phyloP scores from a whole-genome alignment of 768 basidiomycete genomes.

The Pisolithus albus region DNA sequence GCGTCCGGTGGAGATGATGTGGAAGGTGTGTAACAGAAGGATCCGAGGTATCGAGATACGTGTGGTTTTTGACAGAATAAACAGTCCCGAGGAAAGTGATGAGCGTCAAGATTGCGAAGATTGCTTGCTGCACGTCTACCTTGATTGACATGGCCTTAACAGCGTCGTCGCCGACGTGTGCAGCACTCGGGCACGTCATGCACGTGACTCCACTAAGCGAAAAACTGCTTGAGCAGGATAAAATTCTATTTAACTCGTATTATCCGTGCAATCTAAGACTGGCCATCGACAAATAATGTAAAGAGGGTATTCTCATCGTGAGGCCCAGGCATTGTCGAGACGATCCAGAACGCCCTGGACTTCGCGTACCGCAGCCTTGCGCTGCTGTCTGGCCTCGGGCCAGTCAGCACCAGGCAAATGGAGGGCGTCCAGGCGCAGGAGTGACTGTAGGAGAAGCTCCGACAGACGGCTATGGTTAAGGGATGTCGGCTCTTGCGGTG shows the following conservation, averaged over 20 bases:
- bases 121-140: conserved; percentile 21
- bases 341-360: conserved; percentile 79
- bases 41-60: conserved; percentile 83
- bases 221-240: neutral
- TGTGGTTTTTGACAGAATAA: conserved; percentile 56
- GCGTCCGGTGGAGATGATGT: conserved; percentile 53
- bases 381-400: conserved; percentile 67
- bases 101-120: conserved; percentile 37
- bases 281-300: neutral
- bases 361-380: conserved; percentile 82
- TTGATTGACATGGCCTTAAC: conserved; percentile 12
- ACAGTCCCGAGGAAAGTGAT: conserved; percentile 54
- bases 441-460: conserved; percentile 80
- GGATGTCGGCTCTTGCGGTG: conserved; percentile 8
- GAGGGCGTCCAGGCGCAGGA: conserved; percentile 82
- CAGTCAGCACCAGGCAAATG: conserved; percentile 60
- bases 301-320: conserved; percentile 8
- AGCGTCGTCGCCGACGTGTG: neutral
- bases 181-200: neutral
- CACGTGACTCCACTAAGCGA: neutral
- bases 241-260: neutral
- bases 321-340: conserved; percentile 66
- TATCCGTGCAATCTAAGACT: neutral
- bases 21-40: conserved; percentile 62
- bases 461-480: conserved; percentile 54